Conservation (phyloP, 2,329 filamentous ascomycete species). For the Cordyceps farinosa region DNA sequence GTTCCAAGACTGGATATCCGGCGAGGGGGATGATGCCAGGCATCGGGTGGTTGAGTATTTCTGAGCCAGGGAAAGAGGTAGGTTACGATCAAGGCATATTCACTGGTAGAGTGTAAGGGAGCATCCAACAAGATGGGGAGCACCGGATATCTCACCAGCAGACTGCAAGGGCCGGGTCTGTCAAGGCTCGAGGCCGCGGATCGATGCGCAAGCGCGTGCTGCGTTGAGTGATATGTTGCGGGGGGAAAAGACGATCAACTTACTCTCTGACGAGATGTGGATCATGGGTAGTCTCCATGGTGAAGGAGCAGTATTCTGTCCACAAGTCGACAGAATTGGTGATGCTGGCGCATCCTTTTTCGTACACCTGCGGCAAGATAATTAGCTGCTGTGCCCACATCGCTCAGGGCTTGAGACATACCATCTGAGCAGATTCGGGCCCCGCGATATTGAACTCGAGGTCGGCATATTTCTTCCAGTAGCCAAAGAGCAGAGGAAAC, state of each 20-base stretch:
- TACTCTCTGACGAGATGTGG: conserved; percentile 98
- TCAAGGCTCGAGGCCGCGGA: conserved; percentile 33
- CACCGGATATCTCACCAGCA: conserved; percentile 69
- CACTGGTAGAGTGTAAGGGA: conserved; percentile 65
- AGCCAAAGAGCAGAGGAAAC: conserved; percentile 93
- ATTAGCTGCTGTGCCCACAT: conserved; percentile 18
- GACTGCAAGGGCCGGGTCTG: conserved; percentile 36
- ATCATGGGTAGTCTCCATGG: conserved; percentile 95
- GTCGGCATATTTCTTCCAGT: conserved; percentile 99
- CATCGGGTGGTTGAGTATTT: conserved; percentile 17
- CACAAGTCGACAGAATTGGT: conserved; percentile 93
- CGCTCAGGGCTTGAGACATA: conserved; percentile 39
- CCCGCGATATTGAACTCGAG: conserved; percentile 95
- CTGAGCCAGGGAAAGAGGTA: conserved; percentile 25
- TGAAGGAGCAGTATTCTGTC: conserved; percentile 97
- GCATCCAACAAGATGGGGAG: conserved; percentile 54
- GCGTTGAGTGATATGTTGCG: conserved; percentile 54
- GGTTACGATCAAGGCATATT: conserved; percentile 48
- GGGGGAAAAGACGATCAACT: conserved; percentile 70
- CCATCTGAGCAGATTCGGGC: conserved; percentile 95
- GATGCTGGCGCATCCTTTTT: conserved; percentile 90
- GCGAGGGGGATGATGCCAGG: conserved; percentile 14
- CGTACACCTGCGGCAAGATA: conserved; percentile 69
- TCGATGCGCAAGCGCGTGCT: conserved; percentile 34
- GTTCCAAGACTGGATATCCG: background rate